Conservation (phyloP, 257 asterid species). For the Solanum ossicruentum region DNA sequence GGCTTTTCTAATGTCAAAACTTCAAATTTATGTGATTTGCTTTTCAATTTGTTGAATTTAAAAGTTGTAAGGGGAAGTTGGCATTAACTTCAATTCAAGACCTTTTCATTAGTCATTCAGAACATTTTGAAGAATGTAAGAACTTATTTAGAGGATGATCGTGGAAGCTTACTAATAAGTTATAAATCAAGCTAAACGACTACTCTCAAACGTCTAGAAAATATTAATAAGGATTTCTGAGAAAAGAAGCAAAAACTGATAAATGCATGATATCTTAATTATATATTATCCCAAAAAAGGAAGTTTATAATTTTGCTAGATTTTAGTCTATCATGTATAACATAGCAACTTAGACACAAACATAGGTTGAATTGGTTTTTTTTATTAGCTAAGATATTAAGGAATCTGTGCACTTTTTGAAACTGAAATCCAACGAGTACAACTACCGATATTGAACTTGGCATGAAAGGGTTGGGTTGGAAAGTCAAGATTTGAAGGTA, state of each 20-base stretch:
- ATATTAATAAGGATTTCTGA: not conserved
- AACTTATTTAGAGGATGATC: not conserved
- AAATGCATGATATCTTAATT: not conserved
- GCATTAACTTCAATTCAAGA: not conserved
- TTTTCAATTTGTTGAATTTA: not conserved
- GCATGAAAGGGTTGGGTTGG: too few species aligned
- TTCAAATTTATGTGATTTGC: not conserved
- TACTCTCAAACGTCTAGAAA: not conserved
- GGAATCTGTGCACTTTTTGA: too few species aligned
- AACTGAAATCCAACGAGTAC: too few species aligned
- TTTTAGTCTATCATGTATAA: not conserved
- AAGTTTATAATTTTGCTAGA: not conserved
- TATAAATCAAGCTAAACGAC: not conserved
- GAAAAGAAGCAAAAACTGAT: not conserved
- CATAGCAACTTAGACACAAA: too few species aligned
- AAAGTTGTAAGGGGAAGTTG: not conserved
- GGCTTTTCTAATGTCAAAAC: not conserved
- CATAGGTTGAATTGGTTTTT: too few species aligned
- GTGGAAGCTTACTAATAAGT: not conserved
- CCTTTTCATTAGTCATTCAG: not conserved
- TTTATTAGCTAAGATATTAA: too few species aligned
- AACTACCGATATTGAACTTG: too few species aligned
- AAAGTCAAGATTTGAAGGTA: too few species aligned
- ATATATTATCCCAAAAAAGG: not conserved
- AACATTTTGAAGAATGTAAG: not conserved